Evolutionary conservation across 495 filamentous ascomycete species (phyloP).

Genomic region (Penicillium canescens): DNA sequence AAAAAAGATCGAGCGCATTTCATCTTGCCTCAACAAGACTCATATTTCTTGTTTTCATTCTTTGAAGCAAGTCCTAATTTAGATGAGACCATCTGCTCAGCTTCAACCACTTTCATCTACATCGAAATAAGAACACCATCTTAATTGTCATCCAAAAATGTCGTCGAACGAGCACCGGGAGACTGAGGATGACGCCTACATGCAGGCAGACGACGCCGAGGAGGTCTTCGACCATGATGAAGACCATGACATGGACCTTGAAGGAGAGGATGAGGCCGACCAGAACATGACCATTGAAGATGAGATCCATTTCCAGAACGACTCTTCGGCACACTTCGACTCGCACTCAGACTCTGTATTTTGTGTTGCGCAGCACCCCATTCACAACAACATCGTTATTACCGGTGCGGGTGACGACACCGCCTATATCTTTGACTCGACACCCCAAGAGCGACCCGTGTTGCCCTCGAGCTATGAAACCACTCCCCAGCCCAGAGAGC

Average conservation of each 20-base stretch:
- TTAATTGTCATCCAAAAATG: conserved; percentile 31
- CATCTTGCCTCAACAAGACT: conserved; percentile 9
- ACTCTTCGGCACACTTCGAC: conserved; percentile 91
- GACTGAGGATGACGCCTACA: conserved; percentile 55
- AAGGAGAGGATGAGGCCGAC: conserved; percentile 39
- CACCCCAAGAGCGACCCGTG: conserved; percentile 61
- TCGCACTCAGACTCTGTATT: conserved; percentile 84
- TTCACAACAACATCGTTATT: conserved; percentile 72
- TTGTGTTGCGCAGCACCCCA: conserved; percentile 88
- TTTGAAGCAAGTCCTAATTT: neutral
- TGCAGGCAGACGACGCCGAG: conserved; percentile 70
- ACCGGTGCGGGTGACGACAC: conserved; percentile 86
- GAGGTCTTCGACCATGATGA: conserved; percentile 68
- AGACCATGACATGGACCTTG: conserved; percentile 65
- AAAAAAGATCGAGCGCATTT: conserved; percentile 21
- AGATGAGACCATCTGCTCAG: neutral
- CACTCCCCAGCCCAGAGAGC: conserved; percentile 57
- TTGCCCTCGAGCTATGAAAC: conserved; percentile 74
- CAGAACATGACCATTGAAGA: conserved; percentile 63
- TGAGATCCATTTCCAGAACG: conserved; percentile 79
- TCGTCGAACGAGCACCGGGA: conserved; percentile 50
- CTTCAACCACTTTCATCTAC: neutral
- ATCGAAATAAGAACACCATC: neutral
- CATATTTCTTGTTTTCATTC: neutral
- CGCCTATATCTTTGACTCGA: conserved; percentile 79